Evolutionary conservation across 345 rosid species (phyloP).

Genomic region (Angophora floribunda): DNA sequence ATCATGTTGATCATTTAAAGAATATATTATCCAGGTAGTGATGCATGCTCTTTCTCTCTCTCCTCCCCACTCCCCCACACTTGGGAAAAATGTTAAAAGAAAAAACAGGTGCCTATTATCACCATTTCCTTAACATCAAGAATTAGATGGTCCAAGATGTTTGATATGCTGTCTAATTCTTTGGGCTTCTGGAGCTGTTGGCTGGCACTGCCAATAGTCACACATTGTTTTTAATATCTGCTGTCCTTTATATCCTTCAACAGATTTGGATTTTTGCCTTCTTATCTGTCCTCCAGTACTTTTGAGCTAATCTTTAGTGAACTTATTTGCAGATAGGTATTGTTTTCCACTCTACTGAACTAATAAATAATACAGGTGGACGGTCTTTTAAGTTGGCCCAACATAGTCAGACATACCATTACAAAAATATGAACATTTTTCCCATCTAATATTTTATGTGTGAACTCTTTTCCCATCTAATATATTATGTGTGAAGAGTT

Average conservation of each 20-base stretch:
- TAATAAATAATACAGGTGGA: background rate
- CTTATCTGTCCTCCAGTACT: background rate
- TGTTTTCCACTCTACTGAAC: background rate
- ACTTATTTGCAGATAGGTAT: background rate
- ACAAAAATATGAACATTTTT: background rate
- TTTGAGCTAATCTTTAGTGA: background rate
- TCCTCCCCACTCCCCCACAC: fast-evolving
- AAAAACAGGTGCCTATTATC: background rate
- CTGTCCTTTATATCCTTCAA: background rate
- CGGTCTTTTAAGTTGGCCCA: background rate
- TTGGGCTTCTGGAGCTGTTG: background rate
- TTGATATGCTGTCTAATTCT: background rate
- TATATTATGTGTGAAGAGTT: background rate
- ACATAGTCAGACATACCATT: background rate
- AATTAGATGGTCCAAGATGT: background rate
- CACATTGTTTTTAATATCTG: background rate
- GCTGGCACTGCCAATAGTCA: background rate
- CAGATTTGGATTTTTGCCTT: background rate
- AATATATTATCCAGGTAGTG: conserved; percentile 42
- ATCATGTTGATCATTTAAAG: conserved; percentile 85
- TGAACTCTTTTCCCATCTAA: background rate
- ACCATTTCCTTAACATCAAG: background rate
- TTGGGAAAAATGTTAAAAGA: background rate
- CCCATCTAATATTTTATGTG: background rate
- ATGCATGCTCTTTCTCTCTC: background rate